Conservation (phyloP, 805 yeast species). For the Kuraishia ogatae region DNA sequence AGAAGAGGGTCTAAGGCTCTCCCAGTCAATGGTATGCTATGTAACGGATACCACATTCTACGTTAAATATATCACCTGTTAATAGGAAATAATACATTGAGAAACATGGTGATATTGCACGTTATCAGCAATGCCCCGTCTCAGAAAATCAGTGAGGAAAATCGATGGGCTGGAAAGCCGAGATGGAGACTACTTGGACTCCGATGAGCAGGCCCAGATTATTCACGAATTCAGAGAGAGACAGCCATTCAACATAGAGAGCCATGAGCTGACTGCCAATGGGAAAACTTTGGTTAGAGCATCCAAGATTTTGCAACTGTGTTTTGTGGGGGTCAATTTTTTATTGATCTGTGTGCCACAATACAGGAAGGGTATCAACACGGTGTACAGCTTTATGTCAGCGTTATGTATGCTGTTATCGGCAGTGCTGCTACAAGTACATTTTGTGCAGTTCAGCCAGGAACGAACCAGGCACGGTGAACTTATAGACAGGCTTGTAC, state of each 20-base stretch:
- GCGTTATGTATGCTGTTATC: constrained; percentile 14
- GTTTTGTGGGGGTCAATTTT: constrained; percentile 14
- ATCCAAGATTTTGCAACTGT: constrained; percentile 10
- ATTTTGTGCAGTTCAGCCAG: constrained; percentile 7
- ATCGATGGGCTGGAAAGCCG: constrained; percentile 10
- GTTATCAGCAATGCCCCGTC: constrained; percentile 13
- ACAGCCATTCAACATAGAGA: constrained; percentile 11
- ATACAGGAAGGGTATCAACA: constrained; percentile 15
- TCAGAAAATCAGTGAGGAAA: constrained; percentile 16
- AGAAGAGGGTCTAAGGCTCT: background rate
- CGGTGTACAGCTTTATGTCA: constrained; percentile 16
- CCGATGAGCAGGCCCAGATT: constrained; percentile 13
- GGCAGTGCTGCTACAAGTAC: constrained; percentile 11
- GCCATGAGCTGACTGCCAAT: constrained; percentile 3
- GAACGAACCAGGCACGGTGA: background rate
- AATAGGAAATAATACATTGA: too few relatives aligned
- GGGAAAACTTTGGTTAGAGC: constrained; percentile 6
- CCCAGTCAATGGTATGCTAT: background rate
- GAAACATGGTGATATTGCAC: too few relatives aligned
- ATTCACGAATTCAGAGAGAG: constrained; percentile 9
- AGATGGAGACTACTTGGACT: constrained; percentile 13
- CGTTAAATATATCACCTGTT: too few relatives aligned
- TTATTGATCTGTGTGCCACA: constrained; percentile 17
- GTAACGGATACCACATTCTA: too few relatives aligned
- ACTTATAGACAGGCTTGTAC: background rate